A percentile compares a stretch with the other conserved stretches of the same genome.
These are phyloP conservation scores for Boletellus deceptivus DNA, from an alignment of 1,284 basidiomycete genomes.

Conservation along the genomic window DNA sequence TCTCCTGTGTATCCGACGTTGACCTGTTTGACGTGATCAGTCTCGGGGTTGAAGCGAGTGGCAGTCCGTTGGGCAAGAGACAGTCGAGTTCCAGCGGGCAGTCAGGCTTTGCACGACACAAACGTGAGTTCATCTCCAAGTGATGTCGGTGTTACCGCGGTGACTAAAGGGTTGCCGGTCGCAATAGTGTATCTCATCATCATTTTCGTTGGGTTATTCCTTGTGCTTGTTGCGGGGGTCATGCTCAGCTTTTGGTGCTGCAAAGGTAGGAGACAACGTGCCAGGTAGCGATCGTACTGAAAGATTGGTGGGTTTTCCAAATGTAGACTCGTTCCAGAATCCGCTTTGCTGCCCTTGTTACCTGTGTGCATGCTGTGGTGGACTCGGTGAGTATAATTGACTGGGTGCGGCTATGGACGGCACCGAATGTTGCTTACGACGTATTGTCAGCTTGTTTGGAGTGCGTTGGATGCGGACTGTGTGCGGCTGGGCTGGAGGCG, in stretches of 20 bases:
- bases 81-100: slow-evolving; percentile 22
- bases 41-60: slow-evolving; percentile 17
- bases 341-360: slow-evolving; percentile 64
- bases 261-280: slow-evolving; percentile 36
- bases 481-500: slow-evolving; percentile 46
- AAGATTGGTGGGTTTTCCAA: no score
- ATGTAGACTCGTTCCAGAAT: slow-evolving; percentile 52
- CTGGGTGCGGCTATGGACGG: neutral
- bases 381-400: slow-evolving; percentile 51
- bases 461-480: slow-evolving; percentile 55
- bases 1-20: slow-evolving; percentile 33
- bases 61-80: slow-evolving; percentile 34
- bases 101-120: slow-evolving; percentile 38
- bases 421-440: slow-evolving; percentile 6
- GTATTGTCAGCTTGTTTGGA: slow-evolving; percentile 45
- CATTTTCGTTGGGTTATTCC: slow-evolving; percentile 52
- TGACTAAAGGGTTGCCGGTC: neutral
- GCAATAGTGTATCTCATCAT: slow-evolving; percentile 51
- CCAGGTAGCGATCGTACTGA: slow-evolving; percentile 1
- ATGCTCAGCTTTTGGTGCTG: slow-evolving; percentile 63
- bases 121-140: slow-evolving; percentile 32
- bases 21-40: slow-evolving; percentile 23
- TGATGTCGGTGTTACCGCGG: neutral
- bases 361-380: slow-evolving; percentile 63
- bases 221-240: slow-evolving; percentile 49